These are phyloP conservation scores for Phaffomyces opuntiae DNA, from an alignment of 805 yeast genomes.

Conservation along the genomic window DNA sequence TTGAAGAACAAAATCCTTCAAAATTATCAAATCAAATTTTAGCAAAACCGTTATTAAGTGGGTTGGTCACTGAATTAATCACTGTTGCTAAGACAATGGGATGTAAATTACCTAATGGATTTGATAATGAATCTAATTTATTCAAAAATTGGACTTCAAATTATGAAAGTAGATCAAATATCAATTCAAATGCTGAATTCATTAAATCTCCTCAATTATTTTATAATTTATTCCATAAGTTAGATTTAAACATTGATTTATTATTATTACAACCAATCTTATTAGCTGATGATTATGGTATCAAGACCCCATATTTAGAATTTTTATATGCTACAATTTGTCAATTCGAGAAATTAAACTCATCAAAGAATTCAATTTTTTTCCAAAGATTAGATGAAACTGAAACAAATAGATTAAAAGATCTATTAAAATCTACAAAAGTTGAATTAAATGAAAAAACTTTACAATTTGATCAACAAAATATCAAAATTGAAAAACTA, in stretches of 20 bases:
- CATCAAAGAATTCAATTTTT: slow-evolving; percentile 10
- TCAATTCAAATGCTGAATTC: slow-evolving; percentile 17
- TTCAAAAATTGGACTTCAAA: slow-evolving; percentile 44
- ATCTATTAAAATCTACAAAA: not conserved
- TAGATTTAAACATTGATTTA: slow-evolving; percentile 64
- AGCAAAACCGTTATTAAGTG: slow-evolving; percentile 80
- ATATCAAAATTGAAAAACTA: not conserved
- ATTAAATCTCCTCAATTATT: slow-evolving; percentile 52
- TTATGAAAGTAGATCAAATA: slow-evolving; percentile 27
- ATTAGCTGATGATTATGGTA: slow-evolving; percentile 80
- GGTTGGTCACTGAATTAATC: slow-evolving; percentile 67
- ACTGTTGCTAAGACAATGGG: slow-evolving; percentile 74
- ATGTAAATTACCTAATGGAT: slow-evolving; percentile 61
- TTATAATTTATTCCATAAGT: slow-evolving; percentile 54
- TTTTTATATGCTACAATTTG: slow-evolving; percentile 74
- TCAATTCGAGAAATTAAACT: slow-evolving; percentile 39
- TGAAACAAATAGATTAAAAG: slow-evolving; percentile 3
- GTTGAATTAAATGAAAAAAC: not conserved
- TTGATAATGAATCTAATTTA: slow-evolving; percentile 57
- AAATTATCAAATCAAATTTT: slow-evolving; percentile 58
- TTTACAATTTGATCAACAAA: slow-evolving; percentile 1
- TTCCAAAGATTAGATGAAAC: slow-evolving; percentile 18
- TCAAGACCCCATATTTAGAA: slow-evolving; percentile 87
- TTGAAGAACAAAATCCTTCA: slow-evolving; percentile 63
- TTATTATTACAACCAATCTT: slow-evolving; percentile 79